Base-by-base conservation (phyloP, 179 eudicot genomes). In the Corrigiola litoralis region DNA sequence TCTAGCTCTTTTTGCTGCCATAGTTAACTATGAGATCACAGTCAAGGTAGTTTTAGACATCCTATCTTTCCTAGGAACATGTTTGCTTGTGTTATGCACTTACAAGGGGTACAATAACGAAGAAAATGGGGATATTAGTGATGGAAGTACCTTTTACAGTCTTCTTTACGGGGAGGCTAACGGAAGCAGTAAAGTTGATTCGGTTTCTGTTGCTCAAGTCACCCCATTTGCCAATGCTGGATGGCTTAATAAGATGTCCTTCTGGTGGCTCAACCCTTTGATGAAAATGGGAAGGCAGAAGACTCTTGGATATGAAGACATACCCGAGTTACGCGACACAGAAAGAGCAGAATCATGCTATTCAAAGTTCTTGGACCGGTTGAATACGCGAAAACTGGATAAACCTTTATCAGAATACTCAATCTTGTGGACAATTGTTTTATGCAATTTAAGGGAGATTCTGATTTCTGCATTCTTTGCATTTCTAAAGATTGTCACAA, bases 31-130 rank as follows among this genome's bases (percentile, higher is more conserved):
- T 58, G 61, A 48, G 49, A 28, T 38, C 5, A 60, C 73, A 38
- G 4, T 51, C 16, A 69, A 69, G 53, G 67, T 32, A 24, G 52
- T 14, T 13, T 61, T 69, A 32, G 73, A 69, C 40, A 28, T 52
- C 42, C 38, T 61, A 4, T 36, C 67, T 31, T 70, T 70, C 61
- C n/a, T 61, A 11, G 73, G 73, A 61, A 67, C 61, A 8, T 49
- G 42, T 45, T 53, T 70, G 61, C 32, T 70, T 48, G 42, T 70
- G 54, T 10, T 41, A 7, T 61, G 73, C 52, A 61, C 73, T 38
- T 86, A 68, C 66, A 86, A 73, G 76, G 82, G 84, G 10, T 78
- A 40, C 46, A 76, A 66, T 21, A 31, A 58, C 51, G 84, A 66
- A 49, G 81, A 68, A 52, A 51, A 40, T 41, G 73, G 50, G 10